A percentile compares a stretch with the other conserved stretches of the same genome.
These are phyloP conservation scores for Pachysandra terminalis DNA, from an alignment of 164 flowering plant species.

Conservation along the genomic window DNA sequence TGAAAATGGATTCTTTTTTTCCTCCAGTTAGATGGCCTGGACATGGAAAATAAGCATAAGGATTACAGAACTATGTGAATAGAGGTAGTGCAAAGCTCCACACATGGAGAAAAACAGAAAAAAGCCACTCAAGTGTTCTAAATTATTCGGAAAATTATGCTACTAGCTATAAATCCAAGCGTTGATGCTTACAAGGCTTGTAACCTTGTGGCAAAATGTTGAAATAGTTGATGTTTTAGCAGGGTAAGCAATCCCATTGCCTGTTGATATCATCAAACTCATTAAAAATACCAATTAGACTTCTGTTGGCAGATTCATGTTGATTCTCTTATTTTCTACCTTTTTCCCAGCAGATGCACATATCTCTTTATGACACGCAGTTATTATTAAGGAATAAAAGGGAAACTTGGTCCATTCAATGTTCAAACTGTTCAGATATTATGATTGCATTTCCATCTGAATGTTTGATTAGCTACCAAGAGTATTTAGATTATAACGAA, in stretches of 20 bases:
- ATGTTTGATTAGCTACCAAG: background rate
- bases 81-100: background rate
- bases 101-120: background rate
- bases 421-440: too few species aligned
- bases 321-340: too few species aligned
- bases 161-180: background rate
- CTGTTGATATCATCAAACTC: background rate
- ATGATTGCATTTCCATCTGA: background rate
- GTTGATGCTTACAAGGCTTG: background rate
- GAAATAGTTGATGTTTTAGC: background rate
- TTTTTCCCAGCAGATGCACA: too few species aligned
- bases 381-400: too few species aligned
- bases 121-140: background rate
- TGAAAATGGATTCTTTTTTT: slow-evolving; percentile 96
- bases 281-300: too few species aligned
- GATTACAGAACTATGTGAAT: background rate
- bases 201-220: background rate
- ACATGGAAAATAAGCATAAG: slow-evolving; percentile 1
- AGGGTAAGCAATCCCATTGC: background rate
- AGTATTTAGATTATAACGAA: background rate
- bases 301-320: too few species aligned
- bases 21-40: slow-evolving; percentile 87
- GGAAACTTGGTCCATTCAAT: too few species aligned
- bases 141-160: background rate
- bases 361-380: too few species aligned